Base-by-base conservation (phyloP, 345 rosid species). In the Lepidium aucheri region DNA sequence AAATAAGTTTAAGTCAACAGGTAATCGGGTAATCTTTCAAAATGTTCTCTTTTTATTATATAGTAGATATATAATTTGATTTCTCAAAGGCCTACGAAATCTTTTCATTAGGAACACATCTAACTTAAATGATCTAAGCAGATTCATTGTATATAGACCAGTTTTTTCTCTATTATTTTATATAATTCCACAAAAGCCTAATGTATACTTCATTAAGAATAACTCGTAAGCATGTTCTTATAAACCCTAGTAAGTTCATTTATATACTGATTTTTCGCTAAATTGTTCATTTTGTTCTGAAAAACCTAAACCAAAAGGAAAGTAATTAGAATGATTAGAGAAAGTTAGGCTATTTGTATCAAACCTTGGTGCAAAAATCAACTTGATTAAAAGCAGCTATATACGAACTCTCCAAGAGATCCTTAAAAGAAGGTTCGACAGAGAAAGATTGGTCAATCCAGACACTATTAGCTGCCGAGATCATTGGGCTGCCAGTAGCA, bases 331-430 rank as follows among this genome's bases (percentile, higher is more conserved):
- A 9, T 24, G 22, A 13, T 53, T n/a, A 24, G 5, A 36, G 14
- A 10, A 8, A 33, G 28, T 10, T 34, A 34, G 28, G 42, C 36
- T 55, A 34, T 20, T 0, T 12, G 4, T 59, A 15, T 8, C 17
- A 9, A 16, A 87, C 95, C 97, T 85, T 85, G 32, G 77, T 77
- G 42, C 77, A 83, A 59, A 90, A 90, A 76, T 87, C 97, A 8
- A 81, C 92, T 62, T 68, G 82, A 18, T 67, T 74, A 35, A 84
- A 72, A 26, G 85, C 69, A 58, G 87, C 97, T 68, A 77, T 84
- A 67, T 83, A 86, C n/a, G 67, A 53, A 57, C 15, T 78, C 53
- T 71, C 79, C 76, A 73, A 60, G 42, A 87, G 76, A 74, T 79
- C 73, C 67, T 83, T 83, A 83, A 86, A 86, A 72, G 79, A 72